Percentiles rank a stretch among this genome's conserved stretches.
Evolutionary conservation across 2,329 filamentous ascomycete genomes (phyloP).

Genomic region (Trichothecium roseum): DNA sequence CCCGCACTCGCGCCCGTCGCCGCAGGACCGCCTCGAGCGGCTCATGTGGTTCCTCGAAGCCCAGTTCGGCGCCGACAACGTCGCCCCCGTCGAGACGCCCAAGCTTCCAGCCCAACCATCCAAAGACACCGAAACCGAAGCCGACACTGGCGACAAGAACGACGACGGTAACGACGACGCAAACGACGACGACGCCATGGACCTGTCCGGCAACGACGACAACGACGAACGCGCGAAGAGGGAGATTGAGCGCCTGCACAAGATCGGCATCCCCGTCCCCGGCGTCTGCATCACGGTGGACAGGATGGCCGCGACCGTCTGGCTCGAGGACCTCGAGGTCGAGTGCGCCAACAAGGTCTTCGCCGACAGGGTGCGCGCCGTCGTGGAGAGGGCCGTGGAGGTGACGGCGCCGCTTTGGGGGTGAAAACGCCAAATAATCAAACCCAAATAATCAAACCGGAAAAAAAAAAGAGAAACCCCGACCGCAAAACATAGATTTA

Average conservation of each 20-base stretch:
- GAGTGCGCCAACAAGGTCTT: conserved; percentile 73
- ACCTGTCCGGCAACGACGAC: conserved; percentile 28
- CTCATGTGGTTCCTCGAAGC: conserved; percentile 95
- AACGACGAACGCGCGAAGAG: conserved; percentile 47
- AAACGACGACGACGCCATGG: conserved; percentile 16
- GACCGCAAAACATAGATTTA: background rate
- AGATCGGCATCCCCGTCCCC: conserved; percentile 80
- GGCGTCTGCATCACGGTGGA: conserved; percentile 82
- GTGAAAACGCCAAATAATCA: conserved; percentile 14
- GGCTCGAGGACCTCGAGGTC: conserved; percentile 85
- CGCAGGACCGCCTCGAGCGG: conserved; percentile 70
- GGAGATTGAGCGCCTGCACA: conserved; percentile 71
- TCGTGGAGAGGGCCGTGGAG: conserved; percentile 84
- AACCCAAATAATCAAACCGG: background rate
- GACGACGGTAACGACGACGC: conserved; percentile 32
- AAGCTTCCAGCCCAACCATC: conserved; percentile 34
- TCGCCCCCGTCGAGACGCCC: conserved; percentile 63
- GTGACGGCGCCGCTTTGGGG: conserved; percentile 68
- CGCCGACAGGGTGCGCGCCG: conserved; percentile 73
- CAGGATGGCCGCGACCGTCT: conserved; percentile 77
- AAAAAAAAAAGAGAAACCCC: background rate
- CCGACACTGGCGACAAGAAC: conserved; percentile 29
- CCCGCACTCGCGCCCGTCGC: conserved; percentile 60
- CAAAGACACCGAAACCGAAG: conserved; percentile 15
- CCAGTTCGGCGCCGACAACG: conserved; percentile 79